These are phyloP conservation scores for Hypomontagnella monticulosa DNA, from an alignment of 495 filamentous ascomycete genomes.

Conservation along the genomic window DNA sequence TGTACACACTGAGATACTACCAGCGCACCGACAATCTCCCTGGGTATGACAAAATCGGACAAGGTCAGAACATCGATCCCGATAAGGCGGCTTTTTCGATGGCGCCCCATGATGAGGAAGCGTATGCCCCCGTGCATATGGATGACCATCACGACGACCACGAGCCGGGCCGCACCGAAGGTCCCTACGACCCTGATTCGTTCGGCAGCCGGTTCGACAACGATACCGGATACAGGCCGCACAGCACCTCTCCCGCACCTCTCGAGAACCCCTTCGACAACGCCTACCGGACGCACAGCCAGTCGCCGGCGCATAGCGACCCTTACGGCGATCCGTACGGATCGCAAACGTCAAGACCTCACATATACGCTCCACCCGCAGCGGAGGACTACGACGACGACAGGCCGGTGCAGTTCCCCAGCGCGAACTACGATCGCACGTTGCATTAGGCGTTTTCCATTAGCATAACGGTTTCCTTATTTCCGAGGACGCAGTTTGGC, in stretches of 20 bases:
- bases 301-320: conserved; percentile 37
- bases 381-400: conserved; percentile 54
- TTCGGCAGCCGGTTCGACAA: conserved; percentile 45
- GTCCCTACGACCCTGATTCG: conserved; percentile 47
- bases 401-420: conserved; percentile 52
- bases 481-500: conserved; percentile 12
- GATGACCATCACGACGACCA: conserved; percentile 54
- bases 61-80: conserved; percentile 63
- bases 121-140: conserved; percentile 58
- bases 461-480: conserved; percentile 19
- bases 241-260: conserved; percentile 45
- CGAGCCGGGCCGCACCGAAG: conserved; percentile 34
- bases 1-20: conserved; percentile 82
- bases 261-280: conserved; percentile 57
- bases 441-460: conserved; percentile 35
- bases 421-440: conserved; percentile 56
- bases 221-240: conserved; percentile 46
- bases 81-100: conserved; percentile 68
- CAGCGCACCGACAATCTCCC: conserved; percentile 78
- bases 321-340: conserved; percentile 49
- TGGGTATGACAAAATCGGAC: conserved; percentile 67
- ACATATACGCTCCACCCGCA: conserved; percentile 51
- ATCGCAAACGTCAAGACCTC: conserved; percentile 29
- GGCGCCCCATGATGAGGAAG: conserved; percentile 64
- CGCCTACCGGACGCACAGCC: conserved; percentile 47